phyloP scores from a whole-genome alignment of 2,329 filamentous ascomycete species.

The Pyricularia pennisetigena region DNA sequence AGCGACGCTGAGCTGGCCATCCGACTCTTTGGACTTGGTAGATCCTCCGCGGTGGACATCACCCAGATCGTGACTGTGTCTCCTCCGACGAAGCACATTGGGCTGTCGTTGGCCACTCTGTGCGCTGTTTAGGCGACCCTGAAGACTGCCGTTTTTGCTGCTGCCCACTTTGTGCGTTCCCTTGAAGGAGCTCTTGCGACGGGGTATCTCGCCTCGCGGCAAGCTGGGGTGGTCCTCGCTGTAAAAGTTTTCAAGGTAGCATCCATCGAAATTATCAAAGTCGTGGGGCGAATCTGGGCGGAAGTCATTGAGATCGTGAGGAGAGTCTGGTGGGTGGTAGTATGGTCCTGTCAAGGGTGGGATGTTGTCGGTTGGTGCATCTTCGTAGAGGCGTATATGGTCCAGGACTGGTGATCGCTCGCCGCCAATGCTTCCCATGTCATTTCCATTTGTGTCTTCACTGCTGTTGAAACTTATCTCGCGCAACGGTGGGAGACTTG shows the following conservation, averaged over 20 bases:
- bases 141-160: background rate
- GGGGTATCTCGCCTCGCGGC: background rate
- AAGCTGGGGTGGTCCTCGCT: background rate
- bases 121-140: background rate
- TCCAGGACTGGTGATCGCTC: background rate
- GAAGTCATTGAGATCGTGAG: background rate
- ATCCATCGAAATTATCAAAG: background rate
- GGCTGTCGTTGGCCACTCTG: background rate
- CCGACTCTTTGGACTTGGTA: background rate
- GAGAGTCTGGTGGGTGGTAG: background rate
- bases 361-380: background rate
- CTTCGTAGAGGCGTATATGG: conserved; percentile 3
- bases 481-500: background rate
- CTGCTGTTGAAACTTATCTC: background rate
- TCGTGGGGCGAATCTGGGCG: background rate
- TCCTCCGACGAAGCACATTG: background rate
- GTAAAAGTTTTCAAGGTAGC: background rate
- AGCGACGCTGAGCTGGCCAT: conserved; percentile 4
- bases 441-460: background rate
- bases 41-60: background rate
- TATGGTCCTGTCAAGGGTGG: background rate
- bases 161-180: background rate
- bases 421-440: background rate
- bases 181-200: background rate
- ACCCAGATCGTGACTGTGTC: background rate